Base-by-base conservation (phyloP, 2,329 filamentous ascomycete genomes). In the Curvularia sp. region DNA sequence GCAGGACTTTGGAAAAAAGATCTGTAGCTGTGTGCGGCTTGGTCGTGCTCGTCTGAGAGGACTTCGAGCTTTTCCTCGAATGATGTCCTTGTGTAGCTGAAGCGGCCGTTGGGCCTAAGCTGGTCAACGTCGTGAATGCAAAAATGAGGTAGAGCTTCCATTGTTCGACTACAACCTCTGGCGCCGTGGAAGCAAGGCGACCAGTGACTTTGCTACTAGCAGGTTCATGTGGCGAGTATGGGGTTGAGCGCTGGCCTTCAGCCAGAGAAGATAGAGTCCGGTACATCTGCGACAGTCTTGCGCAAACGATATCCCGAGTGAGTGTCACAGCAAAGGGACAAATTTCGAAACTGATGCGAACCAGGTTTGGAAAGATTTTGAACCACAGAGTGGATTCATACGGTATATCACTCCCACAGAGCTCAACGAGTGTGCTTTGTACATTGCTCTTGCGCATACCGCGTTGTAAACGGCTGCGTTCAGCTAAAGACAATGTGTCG, bases 101-200 rank as follows among this genome's bases (percentile, higher is more conserved):
- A 21, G 86, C 82, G 19, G 82, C 87, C 19, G 59, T 69, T 30
- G 63, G 54, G 9, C 92, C 92, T 9, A 92, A 86, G 65, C 95
- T 95, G 36, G 91, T 93, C 55, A 99, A 82, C 0, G 95, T 98
- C 9, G 94, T 97, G 78, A 96, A 99, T 9, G 94, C 95, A 79
- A 99, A 97, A 54, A 97, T 93, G 25, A 99, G 83, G 75, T 98
- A 98, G 2, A 98, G 82, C 77, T 97, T 98, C 94, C 94, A 99
- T 74, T 99, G 95, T 77, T 98, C 96, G 57, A 99, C 87, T 56
- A 97, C 83, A 21, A 96, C 87, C 68, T 96, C 93, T 0, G 93
- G 91, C 18, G 93, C 90, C 0, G 89, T 89, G 2, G 87, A 89
- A 57, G 85, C 75, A 32, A 79, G 63, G 15, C 77, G 87, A 58